phyloP scores from a whole-genome alignment of 176 grass and related monocot genomes.

The Triticum monococcum region DNA sequence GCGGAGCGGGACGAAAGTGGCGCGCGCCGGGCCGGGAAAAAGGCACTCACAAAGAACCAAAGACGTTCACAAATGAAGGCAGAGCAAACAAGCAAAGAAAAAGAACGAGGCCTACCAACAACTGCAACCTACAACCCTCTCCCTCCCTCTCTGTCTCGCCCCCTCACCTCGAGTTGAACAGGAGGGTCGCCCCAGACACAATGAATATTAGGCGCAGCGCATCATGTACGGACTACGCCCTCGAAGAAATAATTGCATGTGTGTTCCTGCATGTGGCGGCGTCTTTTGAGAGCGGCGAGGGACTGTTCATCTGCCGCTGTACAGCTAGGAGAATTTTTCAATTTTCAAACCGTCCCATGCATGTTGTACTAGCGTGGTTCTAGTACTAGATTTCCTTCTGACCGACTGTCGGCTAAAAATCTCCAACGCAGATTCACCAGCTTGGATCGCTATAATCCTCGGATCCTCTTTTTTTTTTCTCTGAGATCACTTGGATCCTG shows the following conservation, averaged over 20 bases:
- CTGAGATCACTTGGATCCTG: background rate
- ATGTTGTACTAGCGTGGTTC: background rate
- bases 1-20: background rate
- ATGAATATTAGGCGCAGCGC: constrained; percentile 27
- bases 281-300: constrained; percentile 27
- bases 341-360: constrained; percentile 29
- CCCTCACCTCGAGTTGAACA: background rate
- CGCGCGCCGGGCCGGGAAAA: constrained; percentile 16
- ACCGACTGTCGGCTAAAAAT: constrained; percentile 23
- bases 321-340: constrained; percentile 16
- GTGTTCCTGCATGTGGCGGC: constrained; percentile 13
- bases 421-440: background rate
- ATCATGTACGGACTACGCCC: constrained; percentile 28
- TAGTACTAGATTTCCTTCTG: constrained; percentile 37
- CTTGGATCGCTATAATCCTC: background rate
- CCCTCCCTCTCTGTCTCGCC: background rate
- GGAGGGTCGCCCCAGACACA: background rate
- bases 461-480: background rate
- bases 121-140: no score
- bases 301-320: constrained; percentile 20
- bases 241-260: constrained; percentile 2
- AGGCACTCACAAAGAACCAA: constrained; percentile 1
- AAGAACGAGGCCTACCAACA: background rate
- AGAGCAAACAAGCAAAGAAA: background rate
- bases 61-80: background rate